Base-by-base conservation (phyloP, 2,329 filamentous ascomycete species). In the Sporothrix luriei region DNA sequence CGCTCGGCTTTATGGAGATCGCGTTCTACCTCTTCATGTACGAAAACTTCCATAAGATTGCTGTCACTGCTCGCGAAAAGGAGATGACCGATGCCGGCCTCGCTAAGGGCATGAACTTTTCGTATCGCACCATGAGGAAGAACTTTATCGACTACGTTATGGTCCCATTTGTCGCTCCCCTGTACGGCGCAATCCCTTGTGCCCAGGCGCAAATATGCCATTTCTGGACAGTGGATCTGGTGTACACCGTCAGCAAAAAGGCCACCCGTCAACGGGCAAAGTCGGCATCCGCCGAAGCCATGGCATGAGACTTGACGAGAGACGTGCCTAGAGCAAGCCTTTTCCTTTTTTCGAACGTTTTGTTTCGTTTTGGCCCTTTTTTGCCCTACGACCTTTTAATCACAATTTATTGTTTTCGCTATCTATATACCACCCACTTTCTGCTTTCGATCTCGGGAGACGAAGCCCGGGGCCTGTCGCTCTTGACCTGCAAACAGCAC, bases 241-340 rank as follows among this genome's bases (percentile, higher is more conserved):
- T 90, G 13, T 92, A 92, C 78, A 85, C 87, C 0, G 90, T 92
- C 75, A 91, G 88, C 80, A 87, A 88, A 78, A 92, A 92, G 76
- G 85, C 87, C 74, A 85, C 83, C 2, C 79, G 85, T 70, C 82
- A 85, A 77, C 79, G 83, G 73, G 78, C 81, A 43, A 83, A 82
- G 70, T 81, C 82, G 3, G 72, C 82, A 13, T 64, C 68, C 7
- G 68, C 69, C 62, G 72, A 73, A 55, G 70, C 66, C 65, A 62
- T 74, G 52, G 69, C 72, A 72, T 74, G 68, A 74, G 26, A 10
- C 19, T 48, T 13, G 43, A 21, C 24, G 2, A 6, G 24, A 33
- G 16, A 19, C 21, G 26, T 19, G 7, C 21, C 14, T 4, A 14
- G 38, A n/a, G 21, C 11, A 19, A 16, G 14, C 48, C 26, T 61